Evolutionary conservation across 345 rosid genomes (phyloP).

Genomic region (Euphorbia lathyris): DNA sequence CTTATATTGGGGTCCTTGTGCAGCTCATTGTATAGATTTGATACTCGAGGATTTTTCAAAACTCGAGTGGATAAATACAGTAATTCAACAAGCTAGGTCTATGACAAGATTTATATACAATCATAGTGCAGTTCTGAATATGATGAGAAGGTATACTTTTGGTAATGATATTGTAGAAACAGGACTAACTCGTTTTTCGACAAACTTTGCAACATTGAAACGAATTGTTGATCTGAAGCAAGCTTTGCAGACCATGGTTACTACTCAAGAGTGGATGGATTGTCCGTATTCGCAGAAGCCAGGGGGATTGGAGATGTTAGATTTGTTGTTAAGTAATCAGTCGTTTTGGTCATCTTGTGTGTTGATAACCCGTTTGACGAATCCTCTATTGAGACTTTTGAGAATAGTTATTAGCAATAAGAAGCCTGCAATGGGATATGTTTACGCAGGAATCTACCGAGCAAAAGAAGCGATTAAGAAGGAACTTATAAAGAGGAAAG

Average conservation of each 20-base stretch:
- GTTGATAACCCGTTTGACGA: conserved; percentile 44
- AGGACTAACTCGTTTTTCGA: conserved; percentile 47
- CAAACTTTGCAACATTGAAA: conserved; percentile 61
- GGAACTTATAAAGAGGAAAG: conserved; percentile 57
- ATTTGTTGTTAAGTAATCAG: conserved; percentile 54
- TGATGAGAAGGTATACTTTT: conserved; percentile 58
- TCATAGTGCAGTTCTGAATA: conserved; percentile 56
- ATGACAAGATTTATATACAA: conserved; percentile 28
- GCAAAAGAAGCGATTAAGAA: conserved; percentile 81
- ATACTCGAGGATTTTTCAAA: conserved; percentile 23
- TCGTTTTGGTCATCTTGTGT: conserved; percentile 73
- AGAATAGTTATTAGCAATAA: conserved; percentile 50
- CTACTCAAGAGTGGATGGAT: conserved; percentile 84
- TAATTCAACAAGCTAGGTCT: conserved; percentile 23
- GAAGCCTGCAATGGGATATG: conserved; percentile 85
- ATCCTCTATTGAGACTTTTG: conserved; percentile 64
- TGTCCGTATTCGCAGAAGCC: conserved; percentile 62
- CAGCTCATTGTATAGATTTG: conserved; percentile 28
- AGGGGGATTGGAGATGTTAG: conserved; percentile 65
- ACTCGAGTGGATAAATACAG: conserved; percentile 18
- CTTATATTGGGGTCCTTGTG: conserved; percentile 30
- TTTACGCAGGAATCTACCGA: conserved; percentile 68
- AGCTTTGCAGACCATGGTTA: conserved; percentile 68
- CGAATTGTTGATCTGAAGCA: conserved; percentile 51
- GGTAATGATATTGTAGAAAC: conserved; percentile 73